phyloP scores from a whole-genome alignment of 768 basidiomycete species.

The Pholiota microspora region DNA sequence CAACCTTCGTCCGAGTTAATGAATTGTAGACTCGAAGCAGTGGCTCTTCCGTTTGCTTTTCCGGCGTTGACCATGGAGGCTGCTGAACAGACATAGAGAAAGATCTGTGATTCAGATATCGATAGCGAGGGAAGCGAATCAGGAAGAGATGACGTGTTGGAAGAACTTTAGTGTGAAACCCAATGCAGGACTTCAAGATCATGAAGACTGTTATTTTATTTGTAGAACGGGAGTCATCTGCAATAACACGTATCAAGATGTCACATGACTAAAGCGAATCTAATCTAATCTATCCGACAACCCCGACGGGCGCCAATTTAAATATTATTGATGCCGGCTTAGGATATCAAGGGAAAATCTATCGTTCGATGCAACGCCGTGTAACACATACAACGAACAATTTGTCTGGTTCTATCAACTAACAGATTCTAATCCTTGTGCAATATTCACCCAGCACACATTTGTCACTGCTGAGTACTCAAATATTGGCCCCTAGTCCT shows the following conservation, averaged over 20 bases:
- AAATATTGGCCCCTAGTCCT: no score
- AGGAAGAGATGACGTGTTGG: slow-evolving; percentile 14
- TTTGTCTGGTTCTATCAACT: no score
- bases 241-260: slow-evolving; percentile 8
- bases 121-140: neutral
- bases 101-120: slow-evolving; percentile 5
- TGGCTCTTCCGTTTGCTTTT: slow-evolving; percentile 48
- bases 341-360: no score
- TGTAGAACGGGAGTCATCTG: slow-evolving; percentile 11
- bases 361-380: no score
- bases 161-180: slow-evolving; percentile 16
- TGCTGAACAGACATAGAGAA: slow-evolving; percentile 56
- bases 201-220: slow-evolving; percentile 14
- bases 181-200: slow-evolving; percentile 23
- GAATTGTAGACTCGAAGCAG: slow-evolving; percentile 89
- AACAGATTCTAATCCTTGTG: no score
- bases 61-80: slow-evolving; percentile 55
- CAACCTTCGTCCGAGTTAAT: slow-evolving; percentile 85
- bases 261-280: slow-evolving; percentile 8
- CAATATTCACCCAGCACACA: no score
- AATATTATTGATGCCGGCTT: neutral
- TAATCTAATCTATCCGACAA: slow-evolving; percentile 1
- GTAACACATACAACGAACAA: no score
- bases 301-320: slow-evolving; percentile 1
- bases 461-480: no score